phyloP scores from a whole-genome alignment of 352 stramenopile genomes.

The Pythium monospermum region DNA sequence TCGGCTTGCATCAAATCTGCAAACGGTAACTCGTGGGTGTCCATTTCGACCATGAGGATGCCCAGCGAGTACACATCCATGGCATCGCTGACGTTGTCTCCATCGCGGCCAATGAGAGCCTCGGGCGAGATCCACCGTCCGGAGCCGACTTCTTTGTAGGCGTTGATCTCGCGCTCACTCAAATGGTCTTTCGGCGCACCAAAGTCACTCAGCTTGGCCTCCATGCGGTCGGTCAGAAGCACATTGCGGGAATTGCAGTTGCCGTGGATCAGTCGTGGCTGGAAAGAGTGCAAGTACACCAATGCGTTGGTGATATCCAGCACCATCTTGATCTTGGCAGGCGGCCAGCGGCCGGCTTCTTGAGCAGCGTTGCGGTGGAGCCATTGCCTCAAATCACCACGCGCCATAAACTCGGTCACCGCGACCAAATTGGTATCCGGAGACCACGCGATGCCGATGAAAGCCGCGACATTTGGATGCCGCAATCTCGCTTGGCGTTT shows the following conservation, averaged over 20 bases:
- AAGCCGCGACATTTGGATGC: conserved; percentile 61
- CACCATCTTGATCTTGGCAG: conserved; percentile 56
- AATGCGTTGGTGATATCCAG: conserved; percentile 58
- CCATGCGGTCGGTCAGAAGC: conserved; percentile 45
- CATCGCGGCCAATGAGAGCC: conserved; percentile 51
- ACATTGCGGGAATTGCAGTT: conserved; percentile 71
- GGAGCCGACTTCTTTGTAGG: conserved; percentile 61
- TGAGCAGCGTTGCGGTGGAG: conserved; percentile 42
- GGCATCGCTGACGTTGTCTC: conserved; percentile 31
- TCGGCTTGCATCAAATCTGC: conserved; percentile 65
- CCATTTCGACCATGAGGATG: conserved; percentile 65
- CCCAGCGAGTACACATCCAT: conserved; percentile 68
- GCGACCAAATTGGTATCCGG: conserved; percentile 56
- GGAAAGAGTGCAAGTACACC: conserved; percentile 63
- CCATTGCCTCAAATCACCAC: conserved; percentile 64
- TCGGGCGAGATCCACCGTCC: conserved; percentile 69
- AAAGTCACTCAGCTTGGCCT: conserved; percentile 69
- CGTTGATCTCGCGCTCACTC: conserved; percentile 52
- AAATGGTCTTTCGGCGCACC: conserved; percentile 45
- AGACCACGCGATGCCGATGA: conserved; percentile 70
- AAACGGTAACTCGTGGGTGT: conserved; percentile 67
- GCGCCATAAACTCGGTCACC: conserved; percentile 69
- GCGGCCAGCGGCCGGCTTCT: conserved; percentile 42
- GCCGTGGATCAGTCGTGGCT: conserved; percentile 45
- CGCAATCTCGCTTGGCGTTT: conserved; percentile 50